Evolutionary conservation across 768 basidiomycete genomes (phyloP), one percentile per base, ranked within the genome.

Genomic region (Calocybe indica): DNA sequence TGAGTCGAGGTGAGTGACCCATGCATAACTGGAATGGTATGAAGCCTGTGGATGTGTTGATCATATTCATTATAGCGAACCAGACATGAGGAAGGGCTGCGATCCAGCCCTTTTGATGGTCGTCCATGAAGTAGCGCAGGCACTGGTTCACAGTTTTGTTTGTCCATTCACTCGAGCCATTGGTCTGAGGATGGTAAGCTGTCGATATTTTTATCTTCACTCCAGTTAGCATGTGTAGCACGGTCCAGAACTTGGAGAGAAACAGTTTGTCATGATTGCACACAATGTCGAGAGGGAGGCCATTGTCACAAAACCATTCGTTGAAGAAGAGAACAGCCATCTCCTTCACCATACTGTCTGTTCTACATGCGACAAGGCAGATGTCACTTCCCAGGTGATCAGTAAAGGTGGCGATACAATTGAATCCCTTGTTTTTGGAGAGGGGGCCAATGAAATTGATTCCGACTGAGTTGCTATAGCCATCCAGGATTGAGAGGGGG

Each of bases 101-200:
- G n/a, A 43, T 32, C 40, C 45, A 53, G 13, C 47, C 40, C 11
- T 74, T 67, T 47, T 75, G 75, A 22, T 70, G 64, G 36, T 69
- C 69, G 0, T 57, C 63, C 42, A 47, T 55, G 41, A 65, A 73
- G 30, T 59, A 50, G 8, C 61, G 61, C 6, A 78, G 58, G 46
- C 71, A 71, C 0, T 59, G 52, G 43, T 73, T 67, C 6, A 73
- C 55, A 3, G 59, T 62, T 51, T 70, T 63, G 43, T 71, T 74
- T 12, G 56, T 58, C 12, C 64, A 50, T 54, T 72, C 69, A 0
- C 67, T 69, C 31, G 60, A 63, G 43, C 66, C 62, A 45, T 75
- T 66, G 4, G 70, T 67, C 53, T 75, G 63, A 0, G 72, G 74
- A 41, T 77, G 76, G 48, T 69, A 76, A 0, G 70, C 69, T 0